These are phyloP conservation scores for Neonectria coccinea DNA, from an alignment of 2,329 filamentous ascomycete genomes.

Conservation along the genomic window DNA sequence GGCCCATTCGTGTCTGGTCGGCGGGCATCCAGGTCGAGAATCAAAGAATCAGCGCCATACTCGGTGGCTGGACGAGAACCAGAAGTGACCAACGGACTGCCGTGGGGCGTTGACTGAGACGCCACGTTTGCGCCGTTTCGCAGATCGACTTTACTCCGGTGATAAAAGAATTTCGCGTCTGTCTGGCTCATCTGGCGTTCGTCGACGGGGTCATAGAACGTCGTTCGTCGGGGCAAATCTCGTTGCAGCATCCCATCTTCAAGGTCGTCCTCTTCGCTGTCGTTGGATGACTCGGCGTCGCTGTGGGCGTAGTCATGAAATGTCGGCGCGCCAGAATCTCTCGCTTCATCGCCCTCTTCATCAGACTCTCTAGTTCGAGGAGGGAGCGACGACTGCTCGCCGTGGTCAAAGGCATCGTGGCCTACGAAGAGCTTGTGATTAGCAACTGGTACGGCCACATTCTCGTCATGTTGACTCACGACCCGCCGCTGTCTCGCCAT, in stretches of 20 bases:
- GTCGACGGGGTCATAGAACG: slow-evolving; percentile 92
- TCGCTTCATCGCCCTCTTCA: slow-evolving; percentile 46
- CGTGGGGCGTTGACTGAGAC: slow-evolving; percentile 58
- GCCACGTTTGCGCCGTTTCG: slow-evolving; percentile 53
- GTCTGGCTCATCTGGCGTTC: slow-evolving; percentile 95
- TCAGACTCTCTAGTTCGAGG: slow-evolving; percentile 48
- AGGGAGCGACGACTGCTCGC: slow-evolving; percentile 40
- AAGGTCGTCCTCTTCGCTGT: slow-evolving; percentile 48
- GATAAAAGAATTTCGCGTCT: slow-evolving; percentile 96
- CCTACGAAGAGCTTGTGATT: slow-evolving; percentile 22
- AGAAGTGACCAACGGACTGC: slow-evolving; percentile 59
- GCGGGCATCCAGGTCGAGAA: slow-evolving; percentile 47
- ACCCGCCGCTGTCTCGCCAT: slow-evolving; percentile 22
- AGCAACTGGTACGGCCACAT: slow-evolving; percentile 4
- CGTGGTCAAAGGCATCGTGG: slow-evolving; percentile 33
- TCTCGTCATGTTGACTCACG: slow-evolving; percentile 2
- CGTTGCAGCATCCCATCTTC: slow-evolving; percentile 70
- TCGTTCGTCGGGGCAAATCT: slow-evolving; percentile 76
- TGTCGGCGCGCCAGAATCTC: slow-evolving; percentile 39
- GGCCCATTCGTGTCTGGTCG: slow-evolving; percentile 31
- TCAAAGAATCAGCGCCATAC: slow-evolving; percentile 52
- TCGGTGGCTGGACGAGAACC: slow-evolving; percentile 52
- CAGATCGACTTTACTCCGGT: slow-evolving; percentile 79
- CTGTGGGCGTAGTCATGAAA: slow-evolving; percentile 40
- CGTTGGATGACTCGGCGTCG: slow-evolving; percentile 34